Evolutionary conservation across 202 grass and related monocot species (phyloP), one percentile per base, ranked within the genome.

Genomic region (Hordeum pubiflorum): DNA sequence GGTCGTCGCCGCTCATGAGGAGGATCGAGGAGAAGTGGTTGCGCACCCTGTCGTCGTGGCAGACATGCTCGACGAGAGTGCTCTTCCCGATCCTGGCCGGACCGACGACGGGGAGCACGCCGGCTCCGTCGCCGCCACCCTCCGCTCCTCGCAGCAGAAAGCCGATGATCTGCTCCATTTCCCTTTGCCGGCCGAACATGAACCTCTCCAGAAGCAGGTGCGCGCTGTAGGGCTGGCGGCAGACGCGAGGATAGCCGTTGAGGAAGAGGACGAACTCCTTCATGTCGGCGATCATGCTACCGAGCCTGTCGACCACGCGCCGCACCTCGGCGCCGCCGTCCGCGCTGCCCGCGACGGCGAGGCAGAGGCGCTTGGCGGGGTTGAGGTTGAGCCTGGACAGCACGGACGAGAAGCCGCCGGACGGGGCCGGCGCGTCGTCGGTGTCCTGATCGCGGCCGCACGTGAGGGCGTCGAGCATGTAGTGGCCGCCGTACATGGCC

Each of bases 11-110:
- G 0, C 23, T 15, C 14, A 48, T 18, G 65, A 41, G 54, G 9
- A 83, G 6, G 0, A 87, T 59, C 7, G 38, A 37, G 0, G 74
- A 87, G 56, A 82, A 87, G 55, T 70, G 63, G 11, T 1, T 33
- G 63, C 32, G 72, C 22, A 87, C 79, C 72, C 79, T 87, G 39
- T 82, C 32, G 44, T 87, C 79, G 0, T 54, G 36, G 15, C 72
- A 82, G 2, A 82, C 72, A 41, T 87, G 72, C 7, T 87, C 41
- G 26, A 82, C 64, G 3, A 87, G 72, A 0, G 85, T 87, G 31
- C 72, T 87, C 41, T 87, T 87, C 6, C 79, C 72, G 23, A 77
- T 63, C 44, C 78, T 77, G 0, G 54, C 31, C 0, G 44, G 27
- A 6, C 85, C 85, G 0, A 77, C 24, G 0, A 87, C 50, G 12